phyloP scores from a whole-genome alignment of 2,329 filamentous ascomycete genomes.

The Fusarium compactum region DNA sequence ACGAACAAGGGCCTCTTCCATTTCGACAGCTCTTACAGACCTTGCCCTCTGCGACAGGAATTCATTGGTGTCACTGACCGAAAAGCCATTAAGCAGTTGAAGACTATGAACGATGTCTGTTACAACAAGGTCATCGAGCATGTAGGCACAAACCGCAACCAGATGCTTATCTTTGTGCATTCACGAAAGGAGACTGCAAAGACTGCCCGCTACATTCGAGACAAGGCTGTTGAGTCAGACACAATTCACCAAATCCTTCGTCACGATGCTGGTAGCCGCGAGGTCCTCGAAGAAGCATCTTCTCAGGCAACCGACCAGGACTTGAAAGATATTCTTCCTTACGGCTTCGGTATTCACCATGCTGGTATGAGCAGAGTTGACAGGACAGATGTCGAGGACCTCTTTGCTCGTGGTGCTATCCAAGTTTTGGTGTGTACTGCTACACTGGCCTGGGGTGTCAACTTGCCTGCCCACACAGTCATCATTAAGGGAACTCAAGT shows the following conservation, averaged over 20 bases:
- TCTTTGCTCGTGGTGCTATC: conserved; percentile 90
- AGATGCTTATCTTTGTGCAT: conserved; percentile 99
- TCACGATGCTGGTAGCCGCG: conserved; percentile 90
- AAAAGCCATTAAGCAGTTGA: conserved; percentile 98
- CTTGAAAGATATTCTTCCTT: conserved; percentile 92
- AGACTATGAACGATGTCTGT: conserved; percentile 99
- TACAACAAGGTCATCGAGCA: conserved; percentile 98
- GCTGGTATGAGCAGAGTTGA: conserved; percentile 97
- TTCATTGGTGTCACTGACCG: conserved; percentile 98
- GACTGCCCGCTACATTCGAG: conserved; percentile 93
- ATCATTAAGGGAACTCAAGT: conserved; percentile 99
- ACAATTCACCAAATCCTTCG: conserved; percentile 96
- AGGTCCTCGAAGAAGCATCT: conserved; percentile 87
- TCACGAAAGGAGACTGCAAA: conserved; percentile 98
- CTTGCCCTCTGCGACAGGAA: conserved; percentile 94
- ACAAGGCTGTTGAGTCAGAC: conserved; percentile 96
- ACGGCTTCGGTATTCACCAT: conserved; percentile 98
- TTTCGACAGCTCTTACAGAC: conserved; percentile 93
- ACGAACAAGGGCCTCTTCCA: conserved; percentile 89
- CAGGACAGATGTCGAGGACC: conserved; percentile 92
- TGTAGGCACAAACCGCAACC: conserved; percentile 90
- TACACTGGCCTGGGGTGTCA: conserved; percentile 99
- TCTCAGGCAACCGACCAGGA: conserved; percentile 86
- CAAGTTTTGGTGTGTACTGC: conserved; percentile 97
- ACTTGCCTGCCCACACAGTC: conserved; percentile 95